Evolutionary conservation across 345 rosid genomes (phyloP).

Genomic region (Nephelium lappaceum): DNA sequence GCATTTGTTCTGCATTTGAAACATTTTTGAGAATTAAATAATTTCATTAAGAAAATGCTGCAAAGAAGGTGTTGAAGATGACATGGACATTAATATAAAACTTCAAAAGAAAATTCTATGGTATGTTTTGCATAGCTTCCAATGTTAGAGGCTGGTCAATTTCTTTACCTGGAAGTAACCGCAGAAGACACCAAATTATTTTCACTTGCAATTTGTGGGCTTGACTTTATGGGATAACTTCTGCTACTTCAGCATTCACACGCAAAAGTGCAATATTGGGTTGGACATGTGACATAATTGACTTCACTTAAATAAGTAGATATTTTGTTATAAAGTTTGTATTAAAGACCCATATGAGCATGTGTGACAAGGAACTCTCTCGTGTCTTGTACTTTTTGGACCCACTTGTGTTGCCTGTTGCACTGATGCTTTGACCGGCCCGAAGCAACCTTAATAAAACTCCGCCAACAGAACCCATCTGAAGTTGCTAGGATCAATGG

Average conservation of each 20-base stretch:
- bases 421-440: slow-evolving; percentile 8
- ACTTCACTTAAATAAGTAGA: neutral
- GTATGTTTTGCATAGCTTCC: neutral
- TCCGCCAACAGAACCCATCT: slow-evolving; percentile 21
- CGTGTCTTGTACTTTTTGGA: slow-evolving; percentile 15
- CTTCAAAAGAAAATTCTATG: neutral
- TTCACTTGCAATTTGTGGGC: neutral
- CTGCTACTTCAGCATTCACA: neutral
- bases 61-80: neutral
- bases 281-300: neutral
- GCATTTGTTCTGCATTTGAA: neutral
- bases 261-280: neutral
- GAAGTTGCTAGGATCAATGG: slow-evolving; percentile 34
- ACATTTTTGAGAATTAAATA: no score
- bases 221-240: neutral
- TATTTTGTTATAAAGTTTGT: neutral
- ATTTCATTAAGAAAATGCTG: neutral
- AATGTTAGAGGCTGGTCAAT: neutral
- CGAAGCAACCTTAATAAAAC: neutral
- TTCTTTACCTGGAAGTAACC: neutral
- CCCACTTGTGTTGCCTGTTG: slow-evolving; percentile 5
- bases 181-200: neutral
- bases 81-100: neutral
- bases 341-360: slow-evolving; percentile 29
- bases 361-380: slow-evolving; percentile 26